Conservation (phyloP, 345 rosid species). For the Bruguiera parviflora region DNA sequence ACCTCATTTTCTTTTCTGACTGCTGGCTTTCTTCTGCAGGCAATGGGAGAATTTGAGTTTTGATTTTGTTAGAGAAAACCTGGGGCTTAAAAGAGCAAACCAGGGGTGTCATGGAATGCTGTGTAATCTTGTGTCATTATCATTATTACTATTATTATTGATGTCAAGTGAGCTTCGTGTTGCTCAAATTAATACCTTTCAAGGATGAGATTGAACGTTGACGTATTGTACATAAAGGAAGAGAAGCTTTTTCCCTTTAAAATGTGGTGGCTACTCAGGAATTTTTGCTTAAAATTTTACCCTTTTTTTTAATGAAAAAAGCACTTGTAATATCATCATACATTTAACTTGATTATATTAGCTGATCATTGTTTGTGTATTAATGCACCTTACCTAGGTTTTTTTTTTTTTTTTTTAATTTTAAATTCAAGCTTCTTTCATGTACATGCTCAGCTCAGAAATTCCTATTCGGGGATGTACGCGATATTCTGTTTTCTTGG, state of each 20-base stretch:
- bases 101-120: constrained; percentile 21
- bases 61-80: constrained; percentile 39
- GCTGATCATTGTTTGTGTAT: constrained; percentile 5
- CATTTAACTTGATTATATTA: constrained; percentile 10
- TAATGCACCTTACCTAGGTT: not conserved
- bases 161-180: constrained; percentile 27
- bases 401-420: not conserved
- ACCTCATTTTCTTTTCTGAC: not conserved
- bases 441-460: no score
- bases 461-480: no score
- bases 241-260: constrained; percentile 31
- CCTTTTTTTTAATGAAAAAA: constrained; percentile 6
- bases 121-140: constrained; percentile 20
- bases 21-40: constrained; percentile 44
- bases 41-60: constrained; percentile 90
- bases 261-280: constrained; percentile 23
- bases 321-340: constrained; percentile 19
- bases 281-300: constrained; percentile 16
- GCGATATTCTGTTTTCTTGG: no score
- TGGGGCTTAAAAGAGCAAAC: constrained; percentile 14
- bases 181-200: constrained; percentile 20
- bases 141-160: constrained; percentile 31
- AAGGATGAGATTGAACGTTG: constrained; percentile 27
- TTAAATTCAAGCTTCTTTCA: no score
- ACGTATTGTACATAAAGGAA: constrained; percentile 62